phyloP scores from a whole-genome alignment of 768 basidiomycete genomes.

The Tremella mesenterica region DNA sequence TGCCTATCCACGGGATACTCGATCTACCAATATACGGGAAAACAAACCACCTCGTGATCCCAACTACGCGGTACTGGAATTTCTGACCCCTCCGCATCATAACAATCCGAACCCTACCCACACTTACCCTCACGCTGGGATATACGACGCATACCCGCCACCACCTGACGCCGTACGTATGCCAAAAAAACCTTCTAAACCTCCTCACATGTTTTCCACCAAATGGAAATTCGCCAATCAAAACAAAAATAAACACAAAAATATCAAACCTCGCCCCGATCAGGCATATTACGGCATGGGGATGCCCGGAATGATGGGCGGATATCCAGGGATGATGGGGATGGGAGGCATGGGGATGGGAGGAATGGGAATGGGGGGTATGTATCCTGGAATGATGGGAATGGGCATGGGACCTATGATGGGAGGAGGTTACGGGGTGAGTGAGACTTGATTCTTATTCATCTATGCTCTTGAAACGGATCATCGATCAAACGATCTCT shows the following conservation, averaged over 20 bases:
- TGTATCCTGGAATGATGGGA: conserved; percentile 20
- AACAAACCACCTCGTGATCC: not conserved
- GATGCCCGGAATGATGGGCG: conserved; percentile 10
- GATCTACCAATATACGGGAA: not conserved
- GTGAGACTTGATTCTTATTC: not conserved
- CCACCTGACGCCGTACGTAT: not conserved
- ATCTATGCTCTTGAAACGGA: too few species aligned
- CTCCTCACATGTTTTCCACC: conserved; percentile 16
- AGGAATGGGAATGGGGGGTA: conserved; percentile 23
- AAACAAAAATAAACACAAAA: conserved; percentile 17
- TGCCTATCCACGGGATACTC: not conserved
- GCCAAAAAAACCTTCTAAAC: conserved; percentile 18
- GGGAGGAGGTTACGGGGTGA: conserved; percentile 18
- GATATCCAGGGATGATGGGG: conserved; percentile 11
- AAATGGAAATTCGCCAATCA: conserved; percentile 34
- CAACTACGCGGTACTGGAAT: not conserved
- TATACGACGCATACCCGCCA: conserved; percentile 16
- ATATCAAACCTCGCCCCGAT: conserved; percentile 5
- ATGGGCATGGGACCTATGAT: conserved; percentile 3
- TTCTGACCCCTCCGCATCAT: not conserved
- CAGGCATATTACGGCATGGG: conserved; percentile 8
- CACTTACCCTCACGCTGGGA: conserved; percentile 13
- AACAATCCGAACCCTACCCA: not conserved
- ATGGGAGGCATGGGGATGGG: conserved; percentile 21
- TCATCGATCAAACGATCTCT: too few species aligned